phyloP scores from a whole-genome alignment of 2,329 filamentous ascomycete species.

The Penicillium griseofulvum region DNA sequence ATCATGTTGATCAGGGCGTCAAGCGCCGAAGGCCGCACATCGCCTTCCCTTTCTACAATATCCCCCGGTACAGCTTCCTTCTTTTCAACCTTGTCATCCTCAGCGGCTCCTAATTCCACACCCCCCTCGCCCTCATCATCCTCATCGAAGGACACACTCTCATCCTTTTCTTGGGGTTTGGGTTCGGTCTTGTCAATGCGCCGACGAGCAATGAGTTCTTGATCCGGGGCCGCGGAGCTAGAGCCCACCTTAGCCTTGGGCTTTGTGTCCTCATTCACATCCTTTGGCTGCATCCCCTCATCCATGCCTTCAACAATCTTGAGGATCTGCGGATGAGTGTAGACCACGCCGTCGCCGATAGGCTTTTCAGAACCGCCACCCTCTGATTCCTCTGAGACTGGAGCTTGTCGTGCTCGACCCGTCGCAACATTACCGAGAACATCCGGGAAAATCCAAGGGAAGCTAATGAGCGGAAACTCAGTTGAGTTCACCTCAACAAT shows the following conservation, averaged over 20 bases:
- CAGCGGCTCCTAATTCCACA: not conserved
- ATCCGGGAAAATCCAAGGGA: slow-evolving; percentile 84
- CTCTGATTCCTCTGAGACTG: not conserved
- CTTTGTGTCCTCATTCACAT: not conserved
- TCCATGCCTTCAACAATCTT: not conserved
- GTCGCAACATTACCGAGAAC: slow-evolving; percentile 69
- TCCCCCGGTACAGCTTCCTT: slow-evolving; percentile 1
- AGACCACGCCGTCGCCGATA: not conserved
- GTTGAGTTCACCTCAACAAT: slow-evolving; percentile 14
- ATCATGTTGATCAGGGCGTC: slow-evolving; percentile 21
- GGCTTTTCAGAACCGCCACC: not conserved
- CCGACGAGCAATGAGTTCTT: not conserved
- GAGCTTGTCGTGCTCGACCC: slow-evolving; percentile 27
- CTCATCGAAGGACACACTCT: not conserved
- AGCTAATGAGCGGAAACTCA: slow-evolving; percentile 79
- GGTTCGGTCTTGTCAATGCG: not conserved
- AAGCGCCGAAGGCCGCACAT: slow-evolving; percentile 26
- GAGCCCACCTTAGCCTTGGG: not conserved
- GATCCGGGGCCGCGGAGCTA: not conserved
- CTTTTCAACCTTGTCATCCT: not conserved
- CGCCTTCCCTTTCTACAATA: slow-evolving; percentile 25
- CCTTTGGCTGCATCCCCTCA: not conserved
- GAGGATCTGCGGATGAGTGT: not conserved
- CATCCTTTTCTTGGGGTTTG: not conserved
- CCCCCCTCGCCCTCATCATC: not conserved